These are phyloP conservation scores for Aureobasidium mangrovei DNA, from an alignment of 2,329 filamentous ascomycete genomes.

Conservation along the genomic window DNA sequence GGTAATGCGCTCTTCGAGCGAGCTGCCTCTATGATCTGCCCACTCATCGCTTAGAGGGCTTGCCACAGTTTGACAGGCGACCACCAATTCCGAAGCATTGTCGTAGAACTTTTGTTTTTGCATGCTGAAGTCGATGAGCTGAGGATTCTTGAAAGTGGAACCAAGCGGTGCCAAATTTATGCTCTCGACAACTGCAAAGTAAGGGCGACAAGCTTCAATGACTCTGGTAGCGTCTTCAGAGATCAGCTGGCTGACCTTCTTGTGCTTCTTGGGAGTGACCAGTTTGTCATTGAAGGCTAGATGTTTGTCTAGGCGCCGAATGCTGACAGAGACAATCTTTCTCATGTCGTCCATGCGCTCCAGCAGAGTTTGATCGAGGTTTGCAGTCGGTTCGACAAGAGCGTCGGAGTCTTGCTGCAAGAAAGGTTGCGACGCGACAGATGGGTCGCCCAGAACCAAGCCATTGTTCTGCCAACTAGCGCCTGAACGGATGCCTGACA, in stretches of 20 bases:
- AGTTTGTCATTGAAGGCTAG: slow-evolving; percentile 71
- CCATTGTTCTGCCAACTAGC: slow-evolving; percentile 77
- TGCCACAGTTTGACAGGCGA: slow-evolving; percentile 84
- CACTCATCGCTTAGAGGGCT: slow-evolving; percentile 90
- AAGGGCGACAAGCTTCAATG: slow-evolving; percentile 80
- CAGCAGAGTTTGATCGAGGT: slow-evolving; percentile 67
- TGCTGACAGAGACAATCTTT: slow-evolving; percentile 72
- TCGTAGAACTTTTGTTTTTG: slow-evolving; percentile 95
- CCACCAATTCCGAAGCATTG: slow-evolving; percentile 77
- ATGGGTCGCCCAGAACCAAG: slow-evolving; percentile 54
- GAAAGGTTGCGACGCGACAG: slow-evolving; percentile 55
- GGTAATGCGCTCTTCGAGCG: slow-evolving; percentile 75
- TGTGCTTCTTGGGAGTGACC: slow-evolving; percentile 68
- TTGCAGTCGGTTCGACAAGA: slow-evolving; percentile 58
- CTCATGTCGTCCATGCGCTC: slow-evolving; percentile 81
- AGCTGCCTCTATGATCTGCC: slow-evolving; percentile 83
- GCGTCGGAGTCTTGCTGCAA: slow-evolving; percentile 82
- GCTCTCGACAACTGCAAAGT: slow-evolving; percentile 83
- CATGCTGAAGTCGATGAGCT: slow-evolving; percentile 75
- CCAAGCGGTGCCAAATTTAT: slow-evolving; percentile 77
- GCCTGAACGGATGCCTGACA: slow-evolving; percentile 72
- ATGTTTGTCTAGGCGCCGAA: slow-evolving; percentile 79
- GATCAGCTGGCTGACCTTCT: slow-evolving; percentile 70
- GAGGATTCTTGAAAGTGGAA: slow-evolving; percentile 71
- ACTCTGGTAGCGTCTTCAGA: slow-evolving; percentile 71